A percentile compares a stretch with the other conserved stretches of the same genome.
Evolutionary conservation across 2,329 filamentous ascomycete species (phyloP).

Genomic region (Endocalyx cinctus): DNA sequence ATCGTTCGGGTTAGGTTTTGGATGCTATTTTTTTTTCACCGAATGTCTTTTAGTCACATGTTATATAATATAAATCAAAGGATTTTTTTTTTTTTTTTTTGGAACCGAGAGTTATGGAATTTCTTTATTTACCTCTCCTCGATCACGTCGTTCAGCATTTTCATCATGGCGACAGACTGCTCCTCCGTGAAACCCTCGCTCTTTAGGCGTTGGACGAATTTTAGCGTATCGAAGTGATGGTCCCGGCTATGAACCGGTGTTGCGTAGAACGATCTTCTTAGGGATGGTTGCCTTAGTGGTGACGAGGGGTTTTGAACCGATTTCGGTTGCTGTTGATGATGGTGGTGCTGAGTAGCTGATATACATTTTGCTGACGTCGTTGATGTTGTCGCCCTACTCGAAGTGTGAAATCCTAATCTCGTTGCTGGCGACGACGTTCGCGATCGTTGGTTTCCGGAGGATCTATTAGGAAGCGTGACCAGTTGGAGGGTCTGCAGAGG

Average conservation of each 20-base stretch:
- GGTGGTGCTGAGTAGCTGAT: too few species aligned
- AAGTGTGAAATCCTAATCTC: slow-evolving; percentile 24
- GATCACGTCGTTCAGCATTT: slow-evolving; percentile 91
- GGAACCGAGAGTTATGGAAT: not conserved
- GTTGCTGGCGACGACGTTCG: too few species aligned
- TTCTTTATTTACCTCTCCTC: slow-evolving; percentile 72
- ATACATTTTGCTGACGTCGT: too few species aligned
- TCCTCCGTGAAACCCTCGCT: slow-evolving; percentile 93
- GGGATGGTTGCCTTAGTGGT: slow-evolving; percentile 22
- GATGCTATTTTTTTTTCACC: slow-evolving; percentile 56
- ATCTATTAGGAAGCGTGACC: too few species aligned
- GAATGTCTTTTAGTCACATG: too few species aligned
- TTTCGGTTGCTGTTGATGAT: too few species aligned
- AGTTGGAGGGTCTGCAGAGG: slow-evolving; percentile 24
- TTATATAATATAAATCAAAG: too few species aligned
- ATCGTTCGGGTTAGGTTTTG: slow-evolving; percentile 97
- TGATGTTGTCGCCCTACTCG: slow-evolving; percentile 10
- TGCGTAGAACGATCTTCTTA: slow-evolving; percentile 60
- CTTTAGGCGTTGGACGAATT: slow-evolving; percentile 88
- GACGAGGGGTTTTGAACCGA: slow-evolving; percentile 8
- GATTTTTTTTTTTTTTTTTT: too few species aligned
- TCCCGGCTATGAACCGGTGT: slow-evolving; percentile 61
- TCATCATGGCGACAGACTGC: slow-evolving; percentile 98
- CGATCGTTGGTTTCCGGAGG: too few species aligned
- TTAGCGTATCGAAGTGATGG: slow-evolving; percentile 97